A percentile compares a stretch with the other conserved stretches of the same genome.
These are phyloP conservation scores for Yarrowia sp. DNA, from an alignment of 805 yeast genomes.

Conservation along the genomic window DNA sequence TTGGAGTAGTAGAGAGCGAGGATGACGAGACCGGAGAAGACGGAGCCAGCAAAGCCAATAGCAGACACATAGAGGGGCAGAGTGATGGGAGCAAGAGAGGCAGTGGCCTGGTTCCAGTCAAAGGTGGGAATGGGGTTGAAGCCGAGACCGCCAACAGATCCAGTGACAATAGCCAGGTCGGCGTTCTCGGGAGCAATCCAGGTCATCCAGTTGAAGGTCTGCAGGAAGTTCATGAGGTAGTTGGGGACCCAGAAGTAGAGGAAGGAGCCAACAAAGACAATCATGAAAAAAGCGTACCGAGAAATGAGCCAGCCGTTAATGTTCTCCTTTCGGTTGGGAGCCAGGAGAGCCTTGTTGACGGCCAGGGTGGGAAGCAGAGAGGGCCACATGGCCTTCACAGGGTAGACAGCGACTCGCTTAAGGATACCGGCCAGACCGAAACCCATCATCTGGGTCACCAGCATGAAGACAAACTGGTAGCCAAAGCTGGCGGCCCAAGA, in stretches of 20 bases:
- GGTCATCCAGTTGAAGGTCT: conserved; percentile 61
- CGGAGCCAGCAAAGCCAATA: conserved; percentile 44
- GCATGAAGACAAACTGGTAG: conserved; percentile 53
- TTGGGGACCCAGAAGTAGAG: conserved; percentile 68
- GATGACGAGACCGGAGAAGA: conserved; percentile 48
- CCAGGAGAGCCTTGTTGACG: conserved; percentile 47
- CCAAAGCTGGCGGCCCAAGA: conserved; percentile 44
- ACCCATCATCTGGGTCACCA: conserved; percentile 62
- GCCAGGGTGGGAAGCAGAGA: conserved; percentile 49
- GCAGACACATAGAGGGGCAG: conserved; percentile 43
- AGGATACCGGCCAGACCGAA: conserved; percentile 65
- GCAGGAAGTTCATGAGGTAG: conserved; percentile 45
- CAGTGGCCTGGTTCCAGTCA: conserved; percentile 57
- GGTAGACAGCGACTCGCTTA: conserved; percentile 57
- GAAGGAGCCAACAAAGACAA: conserved; percentile 45
- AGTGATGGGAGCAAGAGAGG: conserved; percentile 53
- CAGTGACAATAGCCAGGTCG: conserved; percentile 51
- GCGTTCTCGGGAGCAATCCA: conserved; percentile 56
- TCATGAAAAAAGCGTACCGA: conserved; percentile 49
- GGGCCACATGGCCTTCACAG: conserved; percentile 57
- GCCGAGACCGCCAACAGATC: conserved; percentile 50
- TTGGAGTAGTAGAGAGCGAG: conserved; percentile 52
- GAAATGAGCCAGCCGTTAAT: conserved; percentile 61
- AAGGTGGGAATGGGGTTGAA: conserved; percentile 54
- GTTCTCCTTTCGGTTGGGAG: conserved; percentile 43